Evolutionary conservation across 1,284 basidiomycete species (phyloP), one percentile per base, ranked within the genome.

Genomic region (Cystobasidium pallidum): DNA sequence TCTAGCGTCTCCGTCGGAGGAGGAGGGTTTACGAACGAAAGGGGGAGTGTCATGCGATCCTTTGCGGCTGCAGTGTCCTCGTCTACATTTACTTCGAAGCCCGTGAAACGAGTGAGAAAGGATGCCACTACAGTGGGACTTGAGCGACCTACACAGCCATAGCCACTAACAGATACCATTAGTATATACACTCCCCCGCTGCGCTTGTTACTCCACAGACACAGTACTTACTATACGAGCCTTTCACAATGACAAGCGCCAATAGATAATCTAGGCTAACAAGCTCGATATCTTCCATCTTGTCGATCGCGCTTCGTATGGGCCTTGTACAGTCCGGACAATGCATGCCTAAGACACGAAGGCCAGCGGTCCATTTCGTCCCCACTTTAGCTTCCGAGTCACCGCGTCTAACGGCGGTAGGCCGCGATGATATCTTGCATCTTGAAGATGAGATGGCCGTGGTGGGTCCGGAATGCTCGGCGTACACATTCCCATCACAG

Each of bases 251-350:
- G 49, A 21, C 49, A 21, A 26, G 49, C n/a, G 49, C 49, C 19
- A 21, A 32, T 19, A 65, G 30, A 30, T 51, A 65, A 32, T 65
- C 63, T 30, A 65, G 30, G 24, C 30, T n/a, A 45, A 65, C 17
- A 47, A 65, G 17, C 43, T 65, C 19, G 24, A 65, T 43, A 10
- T n/a, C 17, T 34, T 39, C n/a, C 47, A 65, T 39, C 63, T 51
- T 17, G 21, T 39, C 45, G 26, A 65, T n/a, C n/a, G 63, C 30
- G 13, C 21, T 15, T 13, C 52, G 63, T 51, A 76, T 74, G 43
- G 75, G 75, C n/a, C 47, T 26, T 6, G 75, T 55, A 52, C 77
- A 78, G 52, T 75, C 76, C 2, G 76, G 66, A 70, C 77, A 78
- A 64, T 78, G 75, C 75, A 78, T 75, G 19, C 77, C 75, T 17